phyloP scores from a whole-genome alignment of 768 basidiomycete species.

The Psilocybe sp. region DNA sequence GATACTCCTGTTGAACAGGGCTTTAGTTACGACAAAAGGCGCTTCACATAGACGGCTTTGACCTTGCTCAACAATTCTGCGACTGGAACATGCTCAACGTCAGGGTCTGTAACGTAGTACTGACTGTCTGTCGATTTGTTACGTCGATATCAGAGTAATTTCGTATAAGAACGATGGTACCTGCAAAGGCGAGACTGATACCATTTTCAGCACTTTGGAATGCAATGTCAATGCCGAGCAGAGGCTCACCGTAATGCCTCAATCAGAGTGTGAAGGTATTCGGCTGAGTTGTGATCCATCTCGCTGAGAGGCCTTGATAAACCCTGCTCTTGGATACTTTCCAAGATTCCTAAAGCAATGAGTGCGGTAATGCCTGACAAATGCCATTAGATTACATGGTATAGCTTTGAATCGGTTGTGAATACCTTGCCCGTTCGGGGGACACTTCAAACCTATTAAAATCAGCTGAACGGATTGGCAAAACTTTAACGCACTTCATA shows the following conservation, averaged over 20 bases:
- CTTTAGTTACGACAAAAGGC: background rate
- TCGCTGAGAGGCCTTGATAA: slow-evolving; percentile 67
- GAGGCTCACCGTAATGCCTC: slow-evolving; percentile 72
- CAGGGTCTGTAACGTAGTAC: slow-evolving; percentile 92
- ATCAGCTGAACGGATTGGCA: background rate
- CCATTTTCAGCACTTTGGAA: slow-evolving; percentile 1
- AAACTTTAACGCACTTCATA: slow-evolving; percentile 66
- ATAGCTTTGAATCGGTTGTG: background rate
- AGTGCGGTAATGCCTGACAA: slow-evolving; percentile 80
- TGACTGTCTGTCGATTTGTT: slow-evolving; percentile 57
- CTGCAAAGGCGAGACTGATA: slow-evolving; percentile 68
- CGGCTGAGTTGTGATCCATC: slow-evolving; percentile 86
- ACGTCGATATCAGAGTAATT: background rate
- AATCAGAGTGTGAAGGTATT: slow-evolving; percentile 85
- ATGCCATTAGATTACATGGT: background rate
- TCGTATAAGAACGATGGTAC: slow-evolving; percentile 31
- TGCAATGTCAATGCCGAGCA: background rate
- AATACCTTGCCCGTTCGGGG: slow-evolving; percentile 91
- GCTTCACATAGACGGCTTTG: background rate
- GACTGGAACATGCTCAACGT: slow-evolving; percentile 73
- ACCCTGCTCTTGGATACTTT: slow-evolving; percentile 76
- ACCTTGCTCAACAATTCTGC: slow-evolving; percentile 85
- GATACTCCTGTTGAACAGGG: slow-evolving; percentile 62
- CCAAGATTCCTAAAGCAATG: slow-evolving; percentile 89
- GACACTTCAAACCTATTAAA: slow-evolving; percentile 58